phyloP scores from a whole-genome alignment of 73 alveolate species.

The Stentor coeruleus region DNA sequence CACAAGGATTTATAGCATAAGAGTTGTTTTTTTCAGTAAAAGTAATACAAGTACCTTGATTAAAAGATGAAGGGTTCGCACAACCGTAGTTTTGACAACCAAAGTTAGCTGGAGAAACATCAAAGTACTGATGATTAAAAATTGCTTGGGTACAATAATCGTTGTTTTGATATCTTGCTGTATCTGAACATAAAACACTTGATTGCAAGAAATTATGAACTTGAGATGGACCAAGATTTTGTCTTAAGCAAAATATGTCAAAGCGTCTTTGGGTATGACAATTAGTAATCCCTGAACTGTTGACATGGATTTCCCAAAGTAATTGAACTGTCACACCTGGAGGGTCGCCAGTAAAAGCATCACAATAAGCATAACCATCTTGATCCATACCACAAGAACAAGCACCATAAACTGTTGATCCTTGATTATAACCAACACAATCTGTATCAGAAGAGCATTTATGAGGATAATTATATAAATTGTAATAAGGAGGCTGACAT shows the following conservation, averaged over 20 bases:
- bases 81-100: conserved; percentile 11
- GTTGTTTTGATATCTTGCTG: conserved; percentile 7
- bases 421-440: background rate
- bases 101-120: background rate
- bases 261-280: conserved; percentile 21
- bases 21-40: background rate
- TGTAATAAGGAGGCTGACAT: background rate
- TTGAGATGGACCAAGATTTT: background rate
- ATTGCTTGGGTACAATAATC: background rate
- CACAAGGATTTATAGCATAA: background rate
- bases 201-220: background rate
- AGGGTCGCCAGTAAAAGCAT: background rate
- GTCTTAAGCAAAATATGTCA: background rate
- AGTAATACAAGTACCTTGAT: background rate
- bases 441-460: background rate
- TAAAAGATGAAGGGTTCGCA: background rate
- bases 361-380: background rate
- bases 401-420: background rate
- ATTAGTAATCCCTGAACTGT: background rate
- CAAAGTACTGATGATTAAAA: conserved; percentile 1
- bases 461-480: background rate
- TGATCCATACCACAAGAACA: conserved; percentile 16
- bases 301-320: background rate
- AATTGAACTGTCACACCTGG: background rate
- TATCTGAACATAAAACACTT: background rate